Evolutionary conservation across 352 stramenopile genomes (phyloP).

Genomic region (Globisporangium alternatum): DNA sequence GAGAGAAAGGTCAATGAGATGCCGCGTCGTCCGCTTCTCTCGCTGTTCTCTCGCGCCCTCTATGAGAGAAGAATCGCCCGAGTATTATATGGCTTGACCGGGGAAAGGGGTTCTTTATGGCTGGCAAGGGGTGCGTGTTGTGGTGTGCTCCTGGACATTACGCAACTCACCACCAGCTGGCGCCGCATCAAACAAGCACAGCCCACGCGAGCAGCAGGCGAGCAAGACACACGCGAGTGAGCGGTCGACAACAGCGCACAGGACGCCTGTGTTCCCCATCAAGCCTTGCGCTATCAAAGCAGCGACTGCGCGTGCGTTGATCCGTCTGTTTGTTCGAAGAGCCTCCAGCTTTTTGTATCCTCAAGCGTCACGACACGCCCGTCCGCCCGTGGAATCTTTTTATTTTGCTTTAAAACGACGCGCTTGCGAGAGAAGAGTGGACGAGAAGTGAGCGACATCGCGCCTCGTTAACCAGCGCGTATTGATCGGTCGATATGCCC

Average conservation of each 20-base stretch:
- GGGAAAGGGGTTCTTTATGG: not conserved
- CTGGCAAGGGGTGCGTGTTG: not conserved
- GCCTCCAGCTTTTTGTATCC: not conserved
- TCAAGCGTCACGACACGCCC: not conserved
- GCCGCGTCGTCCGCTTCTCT: not conserved
- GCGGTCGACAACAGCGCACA: not conserved
- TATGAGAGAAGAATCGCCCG: not conserved
- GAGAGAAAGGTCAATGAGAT: conserved; percentile 7
- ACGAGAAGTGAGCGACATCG: not conserved
- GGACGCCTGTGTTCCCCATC: not conserved
- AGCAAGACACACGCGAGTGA: not conserved
- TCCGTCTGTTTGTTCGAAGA: not conserved
- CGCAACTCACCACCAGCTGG: conserved; percentile 3
- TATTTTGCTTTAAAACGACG: not conserved
- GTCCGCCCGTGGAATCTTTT: conserved; percentile 1
- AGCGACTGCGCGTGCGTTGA: no score
- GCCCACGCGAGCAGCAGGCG: not conserved
- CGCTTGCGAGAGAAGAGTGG: not conserved
- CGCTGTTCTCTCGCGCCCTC: not conserved
- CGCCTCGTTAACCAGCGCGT: not conserved
- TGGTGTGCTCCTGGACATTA: not conserved
- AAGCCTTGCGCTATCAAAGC: not conserved
- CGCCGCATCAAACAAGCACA: conserved; percentile 1
- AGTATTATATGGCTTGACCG: not conserved
- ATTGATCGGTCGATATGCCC: not conserved